Percentiles rank a stretch among this genome's conserved stretches.
Conservation (phyloP, 176 grass and related monocot genomes). For the Themeda triandra region DNA sequence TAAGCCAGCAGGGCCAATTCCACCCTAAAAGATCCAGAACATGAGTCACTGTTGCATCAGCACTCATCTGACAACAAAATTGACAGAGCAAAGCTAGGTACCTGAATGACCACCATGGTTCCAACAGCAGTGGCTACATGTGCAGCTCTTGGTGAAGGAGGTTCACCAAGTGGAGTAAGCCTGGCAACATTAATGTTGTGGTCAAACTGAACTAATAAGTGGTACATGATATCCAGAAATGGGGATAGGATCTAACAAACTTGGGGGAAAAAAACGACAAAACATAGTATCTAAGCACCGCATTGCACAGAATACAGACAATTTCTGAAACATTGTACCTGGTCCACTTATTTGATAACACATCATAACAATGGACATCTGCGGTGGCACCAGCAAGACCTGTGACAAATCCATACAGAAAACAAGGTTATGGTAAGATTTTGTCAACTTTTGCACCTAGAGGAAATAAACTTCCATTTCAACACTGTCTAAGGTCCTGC, state of each 20-base stretch:
- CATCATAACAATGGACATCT: conserved; percentile 94
- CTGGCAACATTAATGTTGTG: conserved; percentile 38
- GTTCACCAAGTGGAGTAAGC: conserved; percentile 90
- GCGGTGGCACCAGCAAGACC: conserved; percentile 93
- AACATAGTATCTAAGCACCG: background rate
- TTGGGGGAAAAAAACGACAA: background rate
- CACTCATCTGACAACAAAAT: background rate
- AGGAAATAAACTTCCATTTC: background rate
- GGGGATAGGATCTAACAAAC: background rate
- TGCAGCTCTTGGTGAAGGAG: conserved; percentile 95
- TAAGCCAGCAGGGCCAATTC: conserved; percentile 93
- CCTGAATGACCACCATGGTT: conserved; percentile 99
- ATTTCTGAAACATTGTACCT: conserved; percentile 43
- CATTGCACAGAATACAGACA: background rate
- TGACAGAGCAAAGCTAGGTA: conserved; percentile 4
- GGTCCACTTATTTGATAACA: conserved; percentile 90
- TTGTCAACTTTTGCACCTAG: background rate
- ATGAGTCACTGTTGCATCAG: background rate
- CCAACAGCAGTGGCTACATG: conserved; percentile 97
- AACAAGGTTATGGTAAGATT: background rate
- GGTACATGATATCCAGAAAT: background rate
- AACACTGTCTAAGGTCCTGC: background rate
- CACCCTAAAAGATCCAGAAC: conserved; percentile 57
- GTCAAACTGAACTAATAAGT: conserved; percentile 11
- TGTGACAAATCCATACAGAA: conserved; percentile 39